Percentiles rank a stretch among this genome's conserved stretches.
These are phyloP conservation scores for Colletotrichum trifolii DNA, from an alignment of 2,329 filamentous ascomycete species.

Conservation along the genomic window DNA sequence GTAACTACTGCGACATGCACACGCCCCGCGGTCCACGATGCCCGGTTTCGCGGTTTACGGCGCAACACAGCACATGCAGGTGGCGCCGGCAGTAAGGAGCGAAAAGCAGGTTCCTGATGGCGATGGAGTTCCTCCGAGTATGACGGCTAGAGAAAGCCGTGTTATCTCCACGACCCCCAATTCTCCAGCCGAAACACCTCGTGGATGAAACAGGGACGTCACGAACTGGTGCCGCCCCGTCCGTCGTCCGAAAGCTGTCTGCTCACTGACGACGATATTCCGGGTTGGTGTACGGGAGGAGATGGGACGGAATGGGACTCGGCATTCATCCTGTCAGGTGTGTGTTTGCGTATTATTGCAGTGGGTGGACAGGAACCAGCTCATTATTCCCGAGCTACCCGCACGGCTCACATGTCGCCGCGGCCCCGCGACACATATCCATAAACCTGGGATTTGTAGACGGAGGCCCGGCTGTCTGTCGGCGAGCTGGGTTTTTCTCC, in stretches of 20 bases:
- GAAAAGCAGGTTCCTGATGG: conserved; percentile 3
- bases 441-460: background rate
- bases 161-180: conserved; percentile 11
- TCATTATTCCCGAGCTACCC: conserved; percentile 20
- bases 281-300: conserved; percentile 18
- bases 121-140: conserved; percentile 11
- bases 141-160: conserved; percentile 10
- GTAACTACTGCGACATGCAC: too few species aligned
- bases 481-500: background rate
- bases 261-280: conserved; percentile 5
- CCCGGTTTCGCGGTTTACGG: conserved; percentile 9
- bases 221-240: conserved; percentile 19
- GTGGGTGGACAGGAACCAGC: background rate
- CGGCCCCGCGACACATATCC: background rate
- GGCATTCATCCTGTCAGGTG: background rate
- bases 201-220: conserved; percentile 18
- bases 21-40: conserved; percentile 13
- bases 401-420: conserved; percentile 27
- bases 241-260: conserved; percentile 19
- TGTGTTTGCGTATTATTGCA: background rate
- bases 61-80: conserved; percentile 14
- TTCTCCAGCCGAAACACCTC: background rate
- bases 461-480: conserved; percentile 12
- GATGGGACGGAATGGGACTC: conserved; percentile 1
- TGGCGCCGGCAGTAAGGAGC: too few species aligned